phyloP scores from a whole-genome alignment of 1,284 basidiomycete genomes.

The Singerocomus inundabilis region DNA sequence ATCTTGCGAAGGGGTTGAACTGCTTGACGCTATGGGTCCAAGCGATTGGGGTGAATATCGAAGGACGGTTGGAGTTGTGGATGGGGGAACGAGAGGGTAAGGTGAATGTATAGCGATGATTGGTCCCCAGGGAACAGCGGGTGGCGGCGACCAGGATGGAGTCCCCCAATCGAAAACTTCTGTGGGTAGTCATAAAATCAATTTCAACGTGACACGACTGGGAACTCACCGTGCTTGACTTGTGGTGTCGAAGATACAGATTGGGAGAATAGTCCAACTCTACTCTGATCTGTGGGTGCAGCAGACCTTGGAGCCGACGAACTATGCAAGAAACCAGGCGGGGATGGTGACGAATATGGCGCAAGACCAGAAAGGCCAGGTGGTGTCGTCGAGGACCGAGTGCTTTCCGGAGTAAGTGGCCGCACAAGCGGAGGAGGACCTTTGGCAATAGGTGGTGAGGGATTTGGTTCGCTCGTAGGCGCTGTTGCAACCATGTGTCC shows the following conservation, averaged over 20 bases:
- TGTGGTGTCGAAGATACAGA: constrained; percentile 25
- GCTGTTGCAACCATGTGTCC: constrained; percentile 12
- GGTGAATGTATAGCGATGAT: constrained; percentile 31
- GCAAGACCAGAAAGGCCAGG: constrained; percentile 37
- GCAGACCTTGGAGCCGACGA: constrained; percentile 27
- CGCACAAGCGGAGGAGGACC: constrained; percentile 14
- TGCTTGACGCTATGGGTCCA: constrained; percentile 16
- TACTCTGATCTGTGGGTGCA: constrained; percentile 16
- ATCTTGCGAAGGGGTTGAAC: constrained; percentile 30
- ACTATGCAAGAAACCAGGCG: constrained; percentile 34
- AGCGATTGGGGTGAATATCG: constrained; percentile 24
- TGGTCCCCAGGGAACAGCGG: constrained; percentile 12
- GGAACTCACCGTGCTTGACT: constrained; percentile 30
- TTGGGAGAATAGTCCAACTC: constrained; percentile 20
- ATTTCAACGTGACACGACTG: not conserved
- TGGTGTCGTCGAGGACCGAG: constrained; percentile 35
- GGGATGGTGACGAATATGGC: constrained; percentile 39
- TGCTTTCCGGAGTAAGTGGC: constrained; percentile 32
- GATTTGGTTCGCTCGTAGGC: constrained; percentile 3
- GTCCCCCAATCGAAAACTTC: constrained; percentile 27
- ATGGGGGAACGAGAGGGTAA: constrained; percentile 24
- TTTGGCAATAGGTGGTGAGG: constrained; percentile 20
- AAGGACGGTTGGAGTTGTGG: constrained; percentile 23
- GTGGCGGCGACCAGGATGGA: constrained; percentile 19
- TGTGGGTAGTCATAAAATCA: constrained; percentile 2